Conservation (phyloP, 441 rosid genomes). For the Corymbia calophylla region DNA sequence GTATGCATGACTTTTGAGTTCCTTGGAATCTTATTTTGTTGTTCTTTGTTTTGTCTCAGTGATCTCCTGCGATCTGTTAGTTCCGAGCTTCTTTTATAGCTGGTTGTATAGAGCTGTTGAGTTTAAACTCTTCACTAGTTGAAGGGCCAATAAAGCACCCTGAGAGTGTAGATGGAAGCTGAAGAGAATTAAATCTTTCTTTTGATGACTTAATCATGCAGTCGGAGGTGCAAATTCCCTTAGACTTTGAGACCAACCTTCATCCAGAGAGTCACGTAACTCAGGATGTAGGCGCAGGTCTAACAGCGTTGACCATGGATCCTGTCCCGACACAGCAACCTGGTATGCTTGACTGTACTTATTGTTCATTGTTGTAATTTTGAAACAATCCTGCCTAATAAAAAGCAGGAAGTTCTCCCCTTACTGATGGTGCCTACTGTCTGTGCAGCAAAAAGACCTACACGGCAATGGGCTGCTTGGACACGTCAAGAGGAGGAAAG, state of each 20-base stretch:
- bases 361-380: neutral
- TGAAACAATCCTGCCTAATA: neutral
- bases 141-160: neutral
- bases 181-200: conserved; percentile 16
- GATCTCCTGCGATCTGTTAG: neutral
- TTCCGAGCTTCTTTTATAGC: neutral
- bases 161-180: conserved; percentile 1
- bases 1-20: neutral
- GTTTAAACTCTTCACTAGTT: neutral
- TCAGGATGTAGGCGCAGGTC: conserved; percentile 36
- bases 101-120: neutral
- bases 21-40: neutral
- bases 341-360: conserved; percentile 32
- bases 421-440: neutral
- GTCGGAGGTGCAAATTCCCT: conserved; percentile 36
- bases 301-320: conserved; percentile 27
- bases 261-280: conserved; percentile 28
- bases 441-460: conserved; percentile 68
- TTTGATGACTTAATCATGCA: conserved; percentile 35
- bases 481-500: conserved; percentile 97
- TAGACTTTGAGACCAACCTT: conserved; percentile 27
- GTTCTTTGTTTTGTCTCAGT: neutral
- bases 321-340: conserved; percentile 33
- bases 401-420: neutral
- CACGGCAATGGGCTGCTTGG: conserved; percentile 99